Conservation (phyloP, 1,284 basidiomycete species). For the Malassezia arunalokei region DNA sequence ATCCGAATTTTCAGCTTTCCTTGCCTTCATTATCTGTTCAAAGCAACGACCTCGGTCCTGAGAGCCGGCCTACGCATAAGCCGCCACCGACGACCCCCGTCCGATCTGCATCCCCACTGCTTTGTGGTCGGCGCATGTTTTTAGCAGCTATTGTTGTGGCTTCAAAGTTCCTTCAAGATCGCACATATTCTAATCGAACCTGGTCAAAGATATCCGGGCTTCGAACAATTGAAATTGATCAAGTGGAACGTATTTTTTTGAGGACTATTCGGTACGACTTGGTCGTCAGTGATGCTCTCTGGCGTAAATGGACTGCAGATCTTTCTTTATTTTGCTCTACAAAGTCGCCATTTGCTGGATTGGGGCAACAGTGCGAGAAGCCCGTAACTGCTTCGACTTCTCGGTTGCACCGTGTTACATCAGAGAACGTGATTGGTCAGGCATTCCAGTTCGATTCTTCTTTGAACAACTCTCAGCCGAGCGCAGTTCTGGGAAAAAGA, state of each 20-base stretch:
- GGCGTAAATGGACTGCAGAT: slow-evolving; percentile 32
- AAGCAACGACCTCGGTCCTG: background rate
- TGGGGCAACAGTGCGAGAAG: background rate
- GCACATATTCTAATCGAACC: slow-evolving; percentile 73
- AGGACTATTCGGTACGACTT: slow-evolving; percentile 47
- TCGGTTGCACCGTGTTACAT: slow-evolving; percentile 8
- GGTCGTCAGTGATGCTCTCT: slow-evolving; percentile 38
- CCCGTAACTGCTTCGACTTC: background rate
- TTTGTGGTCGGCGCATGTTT: slow-evolving; percentile 72
- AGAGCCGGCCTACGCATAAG: background rate
- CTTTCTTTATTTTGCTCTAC: slow-evolving; percentile 6
- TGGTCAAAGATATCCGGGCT: slow-evolving; percentile 62
- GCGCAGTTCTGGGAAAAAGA: background rate
- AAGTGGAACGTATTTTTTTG: slow-evolving; percentile 48
- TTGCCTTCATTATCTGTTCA: background rate
- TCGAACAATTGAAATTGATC: slow-evolving; percentile 46
- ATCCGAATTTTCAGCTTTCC: background rate
- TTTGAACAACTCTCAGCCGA: background rate
- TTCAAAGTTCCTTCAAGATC: slow-evolving; percentile 81
- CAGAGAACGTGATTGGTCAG: slow-evolving; percentile 16
- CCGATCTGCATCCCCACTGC: slow-evolving; percentile 16
- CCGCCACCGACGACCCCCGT: slow-evolving; percentile 1
- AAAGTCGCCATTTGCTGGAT: background rate
- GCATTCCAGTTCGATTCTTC: slow-evolving; percentile 8
- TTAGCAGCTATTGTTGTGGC: slow-evolving; percentile 75